Conservation (phyloP, 352 stramenopile genomes). For the Thraustotheca clavata region DNA sequence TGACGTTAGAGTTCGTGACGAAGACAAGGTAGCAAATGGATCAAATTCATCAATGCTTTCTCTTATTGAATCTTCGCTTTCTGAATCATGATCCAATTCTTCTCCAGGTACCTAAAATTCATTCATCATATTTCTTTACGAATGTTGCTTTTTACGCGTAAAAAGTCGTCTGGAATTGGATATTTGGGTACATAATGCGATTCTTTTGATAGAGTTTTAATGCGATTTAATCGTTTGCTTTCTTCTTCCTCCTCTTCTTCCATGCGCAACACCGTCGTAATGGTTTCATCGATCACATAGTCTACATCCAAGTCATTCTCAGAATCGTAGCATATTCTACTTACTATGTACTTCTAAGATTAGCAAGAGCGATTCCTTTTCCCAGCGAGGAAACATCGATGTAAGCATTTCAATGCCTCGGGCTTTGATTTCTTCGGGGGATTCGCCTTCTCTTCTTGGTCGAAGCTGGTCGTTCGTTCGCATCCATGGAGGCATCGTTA, state of each 20-base stretch:
- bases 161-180: conserved; percentile 66
- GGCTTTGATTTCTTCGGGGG: background rate
- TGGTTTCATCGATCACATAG: conserved; percentile 76
- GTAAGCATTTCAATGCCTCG: conserved; percentile 61
- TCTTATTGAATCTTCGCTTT: conserved; percentile 34
- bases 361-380: conserved; percentile 48
- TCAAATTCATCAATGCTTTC: conserved; percentile 11
- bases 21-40: background rate
- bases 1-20: background rate
- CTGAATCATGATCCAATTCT: conserved; percentile 39
- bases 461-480: conserved; percentile 1
- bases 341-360: conserved; percentile 56
- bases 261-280: conserved; percentile 68
- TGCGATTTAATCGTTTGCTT: conserved; percentile 19
- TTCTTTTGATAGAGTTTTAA: conserved; percentile 3
- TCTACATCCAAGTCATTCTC: conserved; percentile 6
- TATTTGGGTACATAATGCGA: conserved; percentile 49
- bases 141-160: conserved; percentile 45
- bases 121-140: no score
- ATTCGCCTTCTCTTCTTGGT: background rate
- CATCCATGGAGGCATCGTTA: conserved; percentile 10
- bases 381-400: conserved; percentile 79
- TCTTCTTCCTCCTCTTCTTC: conserved; percentile 35
- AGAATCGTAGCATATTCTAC: background rate
- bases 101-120: conserved; percentile 7